Base-by-base conservation (phyloP, 176 grass and related monocot species). In the Echinochloa phyllopogon region DNA sequence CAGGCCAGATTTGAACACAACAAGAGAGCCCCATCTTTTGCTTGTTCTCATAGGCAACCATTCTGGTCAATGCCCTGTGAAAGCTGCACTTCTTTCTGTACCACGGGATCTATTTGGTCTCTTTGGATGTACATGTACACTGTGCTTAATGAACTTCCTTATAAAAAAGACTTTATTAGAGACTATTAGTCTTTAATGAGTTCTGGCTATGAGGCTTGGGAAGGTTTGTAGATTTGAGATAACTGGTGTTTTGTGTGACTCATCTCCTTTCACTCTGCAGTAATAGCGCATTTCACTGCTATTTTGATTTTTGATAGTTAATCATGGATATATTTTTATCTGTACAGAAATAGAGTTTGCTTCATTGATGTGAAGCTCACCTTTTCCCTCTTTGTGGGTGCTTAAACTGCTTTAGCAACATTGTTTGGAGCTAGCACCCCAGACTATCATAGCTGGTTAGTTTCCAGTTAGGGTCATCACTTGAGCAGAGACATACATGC, bases 181-280 rank as follows among this genome's bases (percentile, higher is more conserved):
- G 29, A 33, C 29, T 33, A 33, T 51, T 88, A 7, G 6, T 75
- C 21, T 41, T 82, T 52, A 65, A n/a, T 64, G 37, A 47, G 25
- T 67, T 74, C 47, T 36, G 7, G 8, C 25, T 65, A 49, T 18
- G 52, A 23, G 53, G 3, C 36, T 10, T 57, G 62, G 10, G 27
- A 49, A 24, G 49, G 12, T 62, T 72, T 74, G 43, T 50, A 64
- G 80, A 65, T 66, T 65, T 57, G 49, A 77, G 36, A 3, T 77
- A 53, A 45, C 27, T 66, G 16, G 21, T 45, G 50, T 37, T 14
- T 65, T 8, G 9, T 70, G 40, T 59, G 50, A 50, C 38, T 36
- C 18, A 37, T 43, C 21, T 16, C 9, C 20, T 63, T 73, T 87
- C 21, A 21, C 16, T 53, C 11, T 4, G 3, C 60, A 63, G 33